Conservation (phyloP, 495 filamentous ascomycete species). For the Aspergillus ellipticus region DNA sequence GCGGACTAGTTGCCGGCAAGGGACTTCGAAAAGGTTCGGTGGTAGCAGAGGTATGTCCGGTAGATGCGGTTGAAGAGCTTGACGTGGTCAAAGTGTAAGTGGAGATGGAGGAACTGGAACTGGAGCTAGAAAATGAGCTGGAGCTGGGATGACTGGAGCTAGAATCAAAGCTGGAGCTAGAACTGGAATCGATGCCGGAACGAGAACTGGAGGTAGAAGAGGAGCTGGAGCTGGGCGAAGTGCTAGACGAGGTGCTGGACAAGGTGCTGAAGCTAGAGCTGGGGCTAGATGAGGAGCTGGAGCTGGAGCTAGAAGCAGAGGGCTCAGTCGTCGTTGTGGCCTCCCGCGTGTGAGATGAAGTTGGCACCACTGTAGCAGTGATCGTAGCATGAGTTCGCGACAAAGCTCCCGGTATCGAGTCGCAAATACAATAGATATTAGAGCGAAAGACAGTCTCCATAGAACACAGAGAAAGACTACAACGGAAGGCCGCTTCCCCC, state of each 20-base stretch:
- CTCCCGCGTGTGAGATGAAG: slow-evolving; percentile 26
- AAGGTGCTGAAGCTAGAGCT: slow-evolving; percentile 1
- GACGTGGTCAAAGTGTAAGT: not conserved
- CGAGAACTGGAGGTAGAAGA: not conserved
- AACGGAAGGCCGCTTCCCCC: slow-evolving; percentile 64
- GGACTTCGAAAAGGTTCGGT: slow-evolving; percentile 14
- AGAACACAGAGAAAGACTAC: slow-evolving; percentile 49
- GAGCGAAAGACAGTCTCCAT: slow-evolving; percentile 19
- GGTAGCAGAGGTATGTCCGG: slow-evolving; percentile 6
- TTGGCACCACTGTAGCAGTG: slow-evolving; percentile 51
- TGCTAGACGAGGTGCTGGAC: slow-evolving; percentile 5
- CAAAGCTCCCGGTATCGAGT: slow-evolving; percentile 46
- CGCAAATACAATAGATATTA: slow-evolving; percentile 57
- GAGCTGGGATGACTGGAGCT: no score
- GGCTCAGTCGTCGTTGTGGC: slow-evolving; percentile 6
- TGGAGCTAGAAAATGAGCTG: not conserved
- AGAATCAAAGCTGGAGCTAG: no score
- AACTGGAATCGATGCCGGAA: not conserved
- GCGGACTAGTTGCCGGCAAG: slow-evolving; percentile 5
- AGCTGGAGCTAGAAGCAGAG: slow-evolving; percentile 6
- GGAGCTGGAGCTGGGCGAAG: not conserved
- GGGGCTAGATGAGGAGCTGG: slow-evolving; percentile 2
- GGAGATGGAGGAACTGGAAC: not conserved
- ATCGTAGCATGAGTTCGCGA: slow-evolving; percentile 58
- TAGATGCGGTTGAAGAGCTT: not conserved